Evolutionary conservation across 371 early-diverging fungal genomes (phyloP), one percentile per base, ranked within the genome.

Genomic region (Circinella umbellata): DNA sequence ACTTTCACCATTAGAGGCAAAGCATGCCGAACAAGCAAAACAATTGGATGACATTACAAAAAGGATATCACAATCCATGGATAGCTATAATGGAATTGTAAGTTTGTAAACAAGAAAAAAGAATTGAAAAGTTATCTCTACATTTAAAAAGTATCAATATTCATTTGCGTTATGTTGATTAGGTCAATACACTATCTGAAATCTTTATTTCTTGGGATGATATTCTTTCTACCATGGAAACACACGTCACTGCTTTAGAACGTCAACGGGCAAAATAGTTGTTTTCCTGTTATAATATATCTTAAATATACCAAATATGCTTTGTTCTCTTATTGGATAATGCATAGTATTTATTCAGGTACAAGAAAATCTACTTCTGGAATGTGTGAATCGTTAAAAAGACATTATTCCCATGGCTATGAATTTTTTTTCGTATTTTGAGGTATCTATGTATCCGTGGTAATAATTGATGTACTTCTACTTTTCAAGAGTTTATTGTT

Each of bases 121-220:
- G 8, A 36, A 61, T 67, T 3, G 15, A 11, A 4, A 57, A 3
- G 13, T 57, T 48, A 1, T 64, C 27, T 54, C 27, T 27, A 27
- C 27, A 2, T 27, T 27, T 27, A 27, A 27, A 27, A 27, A 1
- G 27, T 61, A 59, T 6, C 18, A 36, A 14, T 59, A 88, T 42
- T 42, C 51, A 27, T 27, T 27, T 1, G 27, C 27, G 27, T 27
- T 27, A 27, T 27, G 27, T 27, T 27, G 27, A 27, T 27, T 27
- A 51, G 89, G 80, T 87, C 69, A 86, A 86, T 36, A 89, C 89
- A 4, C 42, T 89, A 64, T 89, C 89, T 3, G 89, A 89, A 57
- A 86, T 89, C 20, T 89, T 89, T 67, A 80, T 89, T 61, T 80
- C 84, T 7, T 89, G 89, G 89, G 89, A 89, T 69, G 77, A 85